phyloP scores from a whole-genome alignment of 169 alveolate genomes.

The Babesia bigemina region DNA sequence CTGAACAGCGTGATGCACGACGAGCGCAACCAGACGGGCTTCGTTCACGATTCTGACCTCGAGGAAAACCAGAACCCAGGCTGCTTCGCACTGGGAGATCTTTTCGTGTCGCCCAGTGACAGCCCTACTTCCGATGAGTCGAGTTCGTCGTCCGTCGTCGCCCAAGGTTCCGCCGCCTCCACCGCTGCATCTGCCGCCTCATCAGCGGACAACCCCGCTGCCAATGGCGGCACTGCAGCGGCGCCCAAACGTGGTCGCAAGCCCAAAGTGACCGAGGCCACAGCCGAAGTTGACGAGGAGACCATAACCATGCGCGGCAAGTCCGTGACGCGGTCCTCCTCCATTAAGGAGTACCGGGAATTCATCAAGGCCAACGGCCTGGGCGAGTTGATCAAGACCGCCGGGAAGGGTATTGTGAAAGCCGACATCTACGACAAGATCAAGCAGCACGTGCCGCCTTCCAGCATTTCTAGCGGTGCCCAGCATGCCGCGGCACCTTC shows the following conservation, averaged over 20 bases:
- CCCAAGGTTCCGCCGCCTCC: not conserved
- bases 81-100: slow-evolving; percentile 18
- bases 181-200: not conserved
- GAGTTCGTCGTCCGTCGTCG: not conserved
- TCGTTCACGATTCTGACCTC: slow-evolving; percentile 35
- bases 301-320: slow-evolving; percentile 60
- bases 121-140: not conserved
- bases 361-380: slow-evolving; percentile 76
- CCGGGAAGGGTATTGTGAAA: slow-evolving; percentile 76
- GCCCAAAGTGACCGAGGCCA: slow-evolving; percentile 19
- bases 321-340: slow-evolving; percentile 59
- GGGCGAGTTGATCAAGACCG: slow-evolving; percentile 73
- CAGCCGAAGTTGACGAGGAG: slow-evolving; percentile 17
- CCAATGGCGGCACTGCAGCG: not conserved
- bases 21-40: slow-evolving; percentile 30
- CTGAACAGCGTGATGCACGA: slow-evolving; percentile 41
- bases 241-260: slow-evolving; percentile 38
- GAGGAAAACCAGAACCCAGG: slow-evolving; percentile 15
- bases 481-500: not conserved
- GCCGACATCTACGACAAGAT: slow-evolving; percentile 69
- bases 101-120: not conserved
- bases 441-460: slow-evolving; percentile 65
- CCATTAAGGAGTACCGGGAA: slow-evolving; percentile 74
- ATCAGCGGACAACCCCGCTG: not conserved
- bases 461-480: slow-evolving; percentile 14